A percentile compares a stretch with the other conserved stretches of the same genome.
Evolutionary conservation across 495 filamentous ascomycete species (phyloP).

Genomic region (Thermothielavioides terrestris): DNA sequence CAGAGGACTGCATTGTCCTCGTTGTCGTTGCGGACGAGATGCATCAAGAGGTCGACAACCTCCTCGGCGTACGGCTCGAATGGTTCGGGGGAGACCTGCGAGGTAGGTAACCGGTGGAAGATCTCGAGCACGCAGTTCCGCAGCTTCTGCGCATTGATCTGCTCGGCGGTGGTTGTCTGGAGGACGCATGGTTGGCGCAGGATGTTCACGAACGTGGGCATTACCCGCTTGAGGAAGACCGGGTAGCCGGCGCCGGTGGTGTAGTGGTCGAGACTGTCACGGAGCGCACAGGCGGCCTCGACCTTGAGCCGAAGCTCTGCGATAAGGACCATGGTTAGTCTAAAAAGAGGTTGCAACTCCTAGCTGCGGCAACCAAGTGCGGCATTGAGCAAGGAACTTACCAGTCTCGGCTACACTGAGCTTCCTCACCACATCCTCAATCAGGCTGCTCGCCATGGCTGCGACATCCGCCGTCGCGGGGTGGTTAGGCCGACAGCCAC

Average conservation of each 20-base stretch:
- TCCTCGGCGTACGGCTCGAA: conserved; percentile 80
- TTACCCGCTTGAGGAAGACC: conserved; percentile 70
- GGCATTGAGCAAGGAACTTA: conserved; percentile 16
- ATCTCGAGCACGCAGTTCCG: conserved; percentile 91
- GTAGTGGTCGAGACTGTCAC: conserved; percentile 74
- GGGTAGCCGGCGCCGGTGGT: conserved; percentile 52
- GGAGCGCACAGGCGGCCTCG: conserved; percentile 67
- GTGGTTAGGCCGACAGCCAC: conserved; percentile 6
- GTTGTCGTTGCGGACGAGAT: conserved; percentile 80
- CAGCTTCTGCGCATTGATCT: conserved; percentile 65
- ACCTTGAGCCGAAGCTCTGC: conserved; percentile 68
- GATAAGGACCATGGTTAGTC: background rate
- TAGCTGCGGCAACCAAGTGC: background rate
- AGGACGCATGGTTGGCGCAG: conserved; percentile 85
- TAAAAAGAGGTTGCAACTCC: background rate
- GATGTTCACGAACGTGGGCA: conserved; percentile 83
- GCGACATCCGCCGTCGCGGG: conserved; percentile 24
- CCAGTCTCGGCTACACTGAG: conserved; percentile 45
- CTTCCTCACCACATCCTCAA: conserved; percentile 47
- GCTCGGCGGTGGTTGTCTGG: conserved; percentile 75
- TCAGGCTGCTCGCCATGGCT: conserved; percentile 43
- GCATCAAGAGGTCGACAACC: conserved; percentile 82
- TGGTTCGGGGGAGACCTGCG: conserved; percentile 55
- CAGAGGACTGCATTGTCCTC: conserved; percentile 97
- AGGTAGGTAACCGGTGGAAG: conserved; percentile 77